Evolutionary conservation across 2,329 filamentous ascomycete species (phyloP).

Genomic region (Arthrocladium fulminans): DNA sequence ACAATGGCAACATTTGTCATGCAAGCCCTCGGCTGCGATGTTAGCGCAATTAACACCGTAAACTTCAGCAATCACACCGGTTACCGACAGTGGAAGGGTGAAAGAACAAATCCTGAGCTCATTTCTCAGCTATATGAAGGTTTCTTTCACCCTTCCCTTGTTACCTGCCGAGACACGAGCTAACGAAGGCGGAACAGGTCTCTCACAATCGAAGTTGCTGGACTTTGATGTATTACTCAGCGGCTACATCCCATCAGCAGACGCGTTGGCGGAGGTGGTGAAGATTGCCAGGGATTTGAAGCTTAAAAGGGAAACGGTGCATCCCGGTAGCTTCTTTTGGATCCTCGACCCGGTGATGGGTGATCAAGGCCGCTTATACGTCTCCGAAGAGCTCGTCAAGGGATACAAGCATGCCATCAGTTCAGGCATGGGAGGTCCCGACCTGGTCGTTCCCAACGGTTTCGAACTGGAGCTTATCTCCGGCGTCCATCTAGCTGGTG

Average conservation of each 20-base stretch:
- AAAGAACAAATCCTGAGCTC: slow-evolving; percentile 69
- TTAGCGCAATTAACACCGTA: slow-evolving; percentile 89
- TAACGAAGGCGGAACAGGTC: too few species aligned
- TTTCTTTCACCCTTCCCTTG: too few species aligned
- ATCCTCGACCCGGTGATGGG: slow-evolving; percentile 98
- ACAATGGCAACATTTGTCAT: slow-evolving; percentile 94
- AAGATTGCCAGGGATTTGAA: slow-evolving; percentile 74
- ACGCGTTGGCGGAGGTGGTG: slow-evolving; percentile 74
- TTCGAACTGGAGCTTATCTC: slow-evolving; percentile 85
- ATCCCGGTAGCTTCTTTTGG: slow-evolving; percentile 27
- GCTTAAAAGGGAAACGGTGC: slow-evolving; percentile 36
- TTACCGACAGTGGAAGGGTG: slow-evolving; percentile 81
- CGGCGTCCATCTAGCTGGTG: slow-evolving; percentile 1
- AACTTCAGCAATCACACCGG: slow-evolving; percentile 98
- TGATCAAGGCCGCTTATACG: slow-evolving; percentile 85
- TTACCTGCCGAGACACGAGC: too few species aligned
- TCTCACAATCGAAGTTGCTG: slow-evolving; percentile 74
- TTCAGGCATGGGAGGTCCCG: slow-evolving; percentile 50
- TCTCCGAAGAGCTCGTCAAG: slow-evolving; percentile 81
- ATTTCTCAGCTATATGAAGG: slow-evolving; percentile 76
- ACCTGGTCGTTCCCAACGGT: slow-evolving; percentile 90
- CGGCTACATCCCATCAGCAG: slow-evolving; percentile 84
- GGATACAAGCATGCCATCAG: slow-evolving; percentile 73
- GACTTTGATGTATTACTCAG: slow-evolving; percentile 92
- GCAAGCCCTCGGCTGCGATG: slow-evolving; percentile 87